Evolutionary conservation across 768 basidiomycete species (phyloP).

Genomic region (Lyophyllum shimeji): DNA sequence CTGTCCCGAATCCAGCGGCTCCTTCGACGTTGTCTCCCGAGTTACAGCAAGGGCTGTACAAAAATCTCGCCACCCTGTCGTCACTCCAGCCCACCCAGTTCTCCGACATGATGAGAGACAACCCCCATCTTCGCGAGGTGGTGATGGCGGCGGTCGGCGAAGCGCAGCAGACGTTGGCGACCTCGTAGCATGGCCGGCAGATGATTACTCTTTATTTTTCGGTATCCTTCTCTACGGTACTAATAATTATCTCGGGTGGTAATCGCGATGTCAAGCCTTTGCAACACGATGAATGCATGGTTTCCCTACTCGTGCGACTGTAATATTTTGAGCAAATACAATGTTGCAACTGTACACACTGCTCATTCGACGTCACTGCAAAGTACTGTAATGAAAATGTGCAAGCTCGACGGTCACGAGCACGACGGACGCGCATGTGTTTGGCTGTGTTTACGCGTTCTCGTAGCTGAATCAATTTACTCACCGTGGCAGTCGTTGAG

Average conservation of each 20-base stretch:
- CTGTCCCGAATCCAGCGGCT: background rate
- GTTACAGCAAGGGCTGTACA: constrained; percentile 14
- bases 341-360: background rate
- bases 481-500: too few species aligned
- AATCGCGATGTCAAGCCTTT: background rate
- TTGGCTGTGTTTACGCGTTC: constrained; percentile 15
- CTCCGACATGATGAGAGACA: constrained; percentile 34
- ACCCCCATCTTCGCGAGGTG: constrained; percentile 38
- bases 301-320: background rate
- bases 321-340: background rate
- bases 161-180: constrained; percentile 15
- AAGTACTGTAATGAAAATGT: too few species aligned
- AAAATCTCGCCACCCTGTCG: constrained; percentile 30
- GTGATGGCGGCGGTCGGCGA: constrained; percentile 32
- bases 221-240: background rate
- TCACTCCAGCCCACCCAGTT: constrained; percentile 36
- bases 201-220: background rate
- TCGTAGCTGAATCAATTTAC: background rate
- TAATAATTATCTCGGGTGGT: background rate
- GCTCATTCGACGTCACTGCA: too few species aligned
- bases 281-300: background rate
- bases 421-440: constrained; percentile 1
- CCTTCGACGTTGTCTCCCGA: constrained; percentile 1
- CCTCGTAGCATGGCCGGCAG: background rate
- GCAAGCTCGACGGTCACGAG: constrained; percentile 3